phyloP scores from a whole-genome alignment of 2,329 filamentous ascomycete species.

The Ceratocystiopsis minuta region DNA sequence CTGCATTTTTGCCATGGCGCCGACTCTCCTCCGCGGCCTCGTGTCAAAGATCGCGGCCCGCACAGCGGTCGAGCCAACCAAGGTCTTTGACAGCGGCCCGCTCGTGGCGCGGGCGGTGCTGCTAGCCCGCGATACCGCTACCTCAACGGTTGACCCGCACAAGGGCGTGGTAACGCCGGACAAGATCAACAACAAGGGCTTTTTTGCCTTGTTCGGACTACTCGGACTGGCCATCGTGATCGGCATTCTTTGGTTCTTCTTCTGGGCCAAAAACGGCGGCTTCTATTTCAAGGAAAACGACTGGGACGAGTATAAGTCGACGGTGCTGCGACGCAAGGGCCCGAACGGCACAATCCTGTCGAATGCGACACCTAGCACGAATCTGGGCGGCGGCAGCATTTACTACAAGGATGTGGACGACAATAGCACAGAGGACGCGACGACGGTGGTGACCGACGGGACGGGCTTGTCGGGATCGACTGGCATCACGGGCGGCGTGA shows the following conservation, averaged over 20 bases:
- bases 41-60: constrained; percentile 4
- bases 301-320: constrained; percentile 98
- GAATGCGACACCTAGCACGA: constrained; percentile 65
- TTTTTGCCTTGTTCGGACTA: constrained; percentile 74
- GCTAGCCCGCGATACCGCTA: constrained; percentile 19
- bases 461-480: constrained; percentile 19
- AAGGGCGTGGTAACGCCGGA: constrained; percentile 33
- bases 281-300: constrained; percentile 73
- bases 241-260: constrained; percentile 88
- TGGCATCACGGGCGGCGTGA: constrained; percentile 39
- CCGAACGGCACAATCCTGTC: constrained; percentile 76
- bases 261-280: constrained; percentile 91
- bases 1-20: constrained; percentile 18
- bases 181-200: constrained; percentile 46
- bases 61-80: constrained; percentile 6
- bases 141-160: constrained; percentile 20
- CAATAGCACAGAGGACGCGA: constrained; percentile 18
- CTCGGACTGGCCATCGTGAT: constrained; percentile 62
- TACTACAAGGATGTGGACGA: constrained; percentile 58
- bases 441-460: constrained; percentile 21
- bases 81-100: constrained; percentile 20
- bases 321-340: constrained; percentile 72
- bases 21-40: constrained; percentile 17
- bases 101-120: constrained; percentile 26
- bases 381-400: constrained; percentile 74